Evolutionary conservation across 331 rosid species (phyloP).

Genomic region (Acacia concinna): DNA sequence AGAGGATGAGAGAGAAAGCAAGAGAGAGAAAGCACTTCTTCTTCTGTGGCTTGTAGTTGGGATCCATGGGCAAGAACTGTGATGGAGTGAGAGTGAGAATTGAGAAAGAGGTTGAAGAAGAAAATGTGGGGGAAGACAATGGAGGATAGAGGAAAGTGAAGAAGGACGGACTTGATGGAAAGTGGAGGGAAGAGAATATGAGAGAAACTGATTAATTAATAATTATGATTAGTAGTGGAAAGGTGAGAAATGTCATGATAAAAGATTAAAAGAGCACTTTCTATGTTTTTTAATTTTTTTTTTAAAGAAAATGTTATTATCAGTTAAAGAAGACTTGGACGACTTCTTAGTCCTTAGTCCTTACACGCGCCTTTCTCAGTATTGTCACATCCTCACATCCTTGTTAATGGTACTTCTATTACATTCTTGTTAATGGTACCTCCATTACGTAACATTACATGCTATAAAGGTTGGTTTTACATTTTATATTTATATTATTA

Average conservation of each 20-base stretch:
- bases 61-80: constrained; percentile 36
- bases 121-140: neutral
- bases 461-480: neutral
- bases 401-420: neutral
- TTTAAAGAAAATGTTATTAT: neutral
- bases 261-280: neutral
- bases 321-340: neutral
- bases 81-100: neutral
- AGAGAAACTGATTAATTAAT: neutral
- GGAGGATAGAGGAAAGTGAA: neutral
- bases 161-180: neutral
- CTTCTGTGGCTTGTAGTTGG: constrained; percentile 50
- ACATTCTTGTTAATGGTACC: neutral
- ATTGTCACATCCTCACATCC: too few relatives aligned
- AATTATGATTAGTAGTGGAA: neutral
- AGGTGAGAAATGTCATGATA: neutral
- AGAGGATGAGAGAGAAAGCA: constrained; percentile 43
- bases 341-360: too few relatives aligned
- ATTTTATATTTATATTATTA: too few relatives aligned
- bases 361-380: neutral
- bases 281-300: neutral
- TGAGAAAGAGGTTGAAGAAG: neutral
- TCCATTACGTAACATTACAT: neutral
- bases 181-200: neutral
- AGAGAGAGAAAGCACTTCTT: constrained; percentile 58